phyloP scores from a whole-genome alignment of 2,329 filamentous ascomycete species.

The Stenocarpella maydis region DNA sequence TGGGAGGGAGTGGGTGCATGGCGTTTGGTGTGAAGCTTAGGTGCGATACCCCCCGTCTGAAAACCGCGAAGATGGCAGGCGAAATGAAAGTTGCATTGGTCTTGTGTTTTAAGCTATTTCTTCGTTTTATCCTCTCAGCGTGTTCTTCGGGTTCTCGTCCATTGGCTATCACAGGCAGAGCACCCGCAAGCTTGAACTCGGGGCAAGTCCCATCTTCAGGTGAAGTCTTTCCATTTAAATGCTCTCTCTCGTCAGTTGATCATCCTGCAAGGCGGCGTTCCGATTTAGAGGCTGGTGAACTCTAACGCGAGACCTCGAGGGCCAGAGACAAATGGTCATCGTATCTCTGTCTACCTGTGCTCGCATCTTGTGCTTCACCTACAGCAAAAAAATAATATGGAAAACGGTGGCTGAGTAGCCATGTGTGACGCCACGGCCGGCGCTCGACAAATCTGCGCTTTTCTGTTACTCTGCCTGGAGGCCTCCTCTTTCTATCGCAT shows the following conservation, averaged over 20 bases:
- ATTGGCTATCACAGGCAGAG: background rate
- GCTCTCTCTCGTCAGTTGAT: background rate
- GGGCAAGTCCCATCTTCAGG: background rate
- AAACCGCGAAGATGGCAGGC: constrained; percentile 3
- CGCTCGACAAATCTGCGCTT: background rate
- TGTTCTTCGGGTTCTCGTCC: background rate
- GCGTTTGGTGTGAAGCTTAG: constrained; percentile 12
- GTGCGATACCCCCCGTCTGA: constrained; percentile 24
- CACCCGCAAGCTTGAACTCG: background rate
- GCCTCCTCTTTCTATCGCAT: background rate
- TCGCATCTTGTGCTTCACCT: background rate
- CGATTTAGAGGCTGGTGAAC: background rate
- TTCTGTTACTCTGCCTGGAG: background rate
- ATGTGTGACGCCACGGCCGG: background rate
- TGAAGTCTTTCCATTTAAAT: background rate
- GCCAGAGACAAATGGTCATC: background rate
- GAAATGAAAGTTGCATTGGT: background rate
- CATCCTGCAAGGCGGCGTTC: background rate
- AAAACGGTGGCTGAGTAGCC: background rate
- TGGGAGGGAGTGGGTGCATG: background rate
- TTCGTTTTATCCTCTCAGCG: background rate
- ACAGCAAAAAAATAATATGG: background rate
- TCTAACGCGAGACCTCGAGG: background rate
- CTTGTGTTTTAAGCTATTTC: background rate
- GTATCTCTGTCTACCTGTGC: background rate